Conservation (phyloP, 2,329 filamentous ascomycete genomes). For the Microthyrium microscopicum region DNA sequence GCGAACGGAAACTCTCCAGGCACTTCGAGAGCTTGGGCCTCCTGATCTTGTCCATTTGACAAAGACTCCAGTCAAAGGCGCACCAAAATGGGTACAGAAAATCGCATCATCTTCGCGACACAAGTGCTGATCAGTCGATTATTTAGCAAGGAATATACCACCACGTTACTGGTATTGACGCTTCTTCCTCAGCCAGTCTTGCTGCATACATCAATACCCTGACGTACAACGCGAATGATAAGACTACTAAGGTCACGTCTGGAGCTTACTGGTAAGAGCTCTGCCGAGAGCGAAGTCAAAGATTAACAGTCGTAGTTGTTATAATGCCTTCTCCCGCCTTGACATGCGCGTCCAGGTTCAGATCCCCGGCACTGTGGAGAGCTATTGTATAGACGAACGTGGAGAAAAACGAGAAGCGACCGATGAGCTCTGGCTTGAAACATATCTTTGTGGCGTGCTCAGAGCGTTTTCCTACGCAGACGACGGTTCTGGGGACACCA, state of each 20-base stretch:
- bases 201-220: slow-evolving; percentile 97
- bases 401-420: slow-evolving; percentile 88
- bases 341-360: slow-evolving; percentile 98
- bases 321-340: slow-evolving; percentile 95
- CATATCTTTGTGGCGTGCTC: slow-evolving; percentile 87
- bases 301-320: slow-evolving; percentile 45
- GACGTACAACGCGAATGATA: slow-evolving; percentile 75
- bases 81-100: slow-evolving; percentile 36
- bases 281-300: background rate
- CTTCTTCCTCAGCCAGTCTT: slow-evolving; percentile 89
- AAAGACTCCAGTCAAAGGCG: slow-evolving; percentile 50
- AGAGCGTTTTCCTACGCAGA: slow-evolving; percentile 94
- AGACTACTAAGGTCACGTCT: slow-evolving; percentile 76
- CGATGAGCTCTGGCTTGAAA: slow-evolving; percentile 92
- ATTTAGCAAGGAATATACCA: slow-evolving; percentile 48
- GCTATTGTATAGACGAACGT: slow-evolving; percentile 92
- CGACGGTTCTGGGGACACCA: slow-evolving; percentile 82
- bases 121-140: background rate
- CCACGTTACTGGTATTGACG: slow-evolving; percentile 93
- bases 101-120: background rate
- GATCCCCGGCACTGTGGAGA: slow-evolving; percentile 90
- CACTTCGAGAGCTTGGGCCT: slow-evolving; percentile 81
- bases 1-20: slow-evolving; percentile 73
- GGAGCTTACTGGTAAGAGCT: slow-evolving; percentile 71
- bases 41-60: slow-evolving; percentile 91